A percentile compares a stretch with the other conserved stretches of the same genome.
These are phyloP conservation scores for Gaillardinia entomophila DNA, from an alignment of 805 yeast species.

Conservation along the genomic window DNA sequence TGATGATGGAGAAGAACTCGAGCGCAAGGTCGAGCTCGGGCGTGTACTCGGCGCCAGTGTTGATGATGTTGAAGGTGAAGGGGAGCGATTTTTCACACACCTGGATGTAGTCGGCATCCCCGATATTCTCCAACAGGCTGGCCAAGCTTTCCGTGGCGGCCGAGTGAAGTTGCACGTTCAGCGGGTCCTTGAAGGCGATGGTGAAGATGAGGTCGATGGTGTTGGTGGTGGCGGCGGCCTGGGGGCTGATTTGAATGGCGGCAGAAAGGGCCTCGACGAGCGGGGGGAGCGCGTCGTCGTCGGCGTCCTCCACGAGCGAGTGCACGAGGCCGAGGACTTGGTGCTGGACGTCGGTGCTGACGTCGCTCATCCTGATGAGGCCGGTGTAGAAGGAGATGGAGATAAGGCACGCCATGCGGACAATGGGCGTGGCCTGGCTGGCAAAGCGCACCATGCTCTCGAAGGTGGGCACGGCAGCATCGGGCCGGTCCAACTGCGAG, in stretches of 20 bases:
- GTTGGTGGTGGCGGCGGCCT: constrained; percentile 19
- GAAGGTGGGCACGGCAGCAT: constrained; percentile 25
- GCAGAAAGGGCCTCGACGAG: constrained; percentile 64
- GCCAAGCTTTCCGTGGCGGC: constrained; percentile 68
- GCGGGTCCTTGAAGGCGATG: constrained; percentile 66
- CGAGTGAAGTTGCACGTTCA: constrained; percentile 62
- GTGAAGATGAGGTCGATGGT: constrained; percentile 54
- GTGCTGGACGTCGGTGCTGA: constrained; percentile 19
- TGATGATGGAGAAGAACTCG: constrained; percentile 49
- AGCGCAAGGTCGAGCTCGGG: constrained; percentile 55
- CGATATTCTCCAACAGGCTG: constrained; percentile 46
- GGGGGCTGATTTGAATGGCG: constrained; percentile 39
- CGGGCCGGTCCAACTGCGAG: constrained; percentile 39
- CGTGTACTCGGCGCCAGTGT: constrained; percentile 42
- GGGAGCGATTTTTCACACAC: constrained; percentile 53
- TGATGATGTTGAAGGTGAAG: constrained; percentile 32
- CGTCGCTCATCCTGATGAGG: constrained; percentile 12
- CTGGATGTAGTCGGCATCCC: constrained; percentile 36
- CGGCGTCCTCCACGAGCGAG: constrained; percentile 52
- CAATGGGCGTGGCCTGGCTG: constrained; percentile 7
- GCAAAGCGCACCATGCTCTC: constrained; percentile 21
- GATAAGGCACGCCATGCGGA: constrained; percentile 37
- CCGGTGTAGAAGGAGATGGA: constrained; percentile 47
- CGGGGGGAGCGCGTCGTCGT: constrained; percentile 75
- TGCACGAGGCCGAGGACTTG: constrained; percentile 34